phyloP scores from a whole-genome alignment of 805 yeast genomes.

The Schizosaccharomyces cryophilus region DNA sequence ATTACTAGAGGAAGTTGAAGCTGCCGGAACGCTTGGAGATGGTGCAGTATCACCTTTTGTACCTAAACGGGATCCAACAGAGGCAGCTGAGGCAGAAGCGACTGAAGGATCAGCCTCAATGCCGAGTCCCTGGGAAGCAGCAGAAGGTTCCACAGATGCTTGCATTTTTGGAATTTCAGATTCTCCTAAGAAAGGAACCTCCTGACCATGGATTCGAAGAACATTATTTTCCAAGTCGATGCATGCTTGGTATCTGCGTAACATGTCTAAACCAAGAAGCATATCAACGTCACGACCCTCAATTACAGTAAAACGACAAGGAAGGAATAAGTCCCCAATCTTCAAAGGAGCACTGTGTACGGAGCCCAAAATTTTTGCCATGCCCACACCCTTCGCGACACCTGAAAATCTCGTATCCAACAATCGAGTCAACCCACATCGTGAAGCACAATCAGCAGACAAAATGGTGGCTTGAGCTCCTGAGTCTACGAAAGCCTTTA shows the following conservation, averaged over 20 bases:
- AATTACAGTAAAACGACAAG: slow-evolving; percentile 39
- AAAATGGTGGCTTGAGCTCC: slow-evolving; percentile 84
- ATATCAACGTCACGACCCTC: slow-evolving; percentile 25
- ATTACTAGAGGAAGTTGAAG: slow-evolving; percentile 2
- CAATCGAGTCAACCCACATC: slow-evolving; percentile 13
- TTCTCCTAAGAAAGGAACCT: slow-evolving; percentile 49
- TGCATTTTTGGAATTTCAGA: slow-evolving; percentile 32
- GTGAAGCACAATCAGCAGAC: slow-evolving; percentile 40
- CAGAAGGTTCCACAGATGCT: slow-evolving; percentile 5
- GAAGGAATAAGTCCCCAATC: slow-evolving; percentile 38
- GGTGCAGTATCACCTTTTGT: neutral
- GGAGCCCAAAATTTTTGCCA: slow-evolving; percentile 50
- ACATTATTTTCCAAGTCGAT: slow-evolving; percentile 48
- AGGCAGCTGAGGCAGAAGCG: neutral
- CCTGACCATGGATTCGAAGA: slow-evolving; percentile 46
- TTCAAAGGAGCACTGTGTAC: slow-evolving; percentile 74
- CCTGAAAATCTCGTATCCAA: slow-evolving; percentile 65
- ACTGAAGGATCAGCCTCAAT: neutral
- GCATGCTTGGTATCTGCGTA: slow-evolving; percentile 62
- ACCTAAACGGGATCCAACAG: neutral
- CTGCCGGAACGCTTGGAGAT: slow-evolving; percentile 4
- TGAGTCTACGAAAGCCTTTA: slow-evolving; percentile 85
- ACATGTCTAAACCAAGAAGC: slow-evolving; percentile 71
- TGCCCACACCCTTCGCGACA: slow-evolving; percentile 77
- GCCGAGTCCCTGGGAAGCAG: slow-evolving; percentile 5